Evolutionary conservation across 108 stramenopile genomes (phyloP).

Genomic region (Epipyxis sp.): DNA sequence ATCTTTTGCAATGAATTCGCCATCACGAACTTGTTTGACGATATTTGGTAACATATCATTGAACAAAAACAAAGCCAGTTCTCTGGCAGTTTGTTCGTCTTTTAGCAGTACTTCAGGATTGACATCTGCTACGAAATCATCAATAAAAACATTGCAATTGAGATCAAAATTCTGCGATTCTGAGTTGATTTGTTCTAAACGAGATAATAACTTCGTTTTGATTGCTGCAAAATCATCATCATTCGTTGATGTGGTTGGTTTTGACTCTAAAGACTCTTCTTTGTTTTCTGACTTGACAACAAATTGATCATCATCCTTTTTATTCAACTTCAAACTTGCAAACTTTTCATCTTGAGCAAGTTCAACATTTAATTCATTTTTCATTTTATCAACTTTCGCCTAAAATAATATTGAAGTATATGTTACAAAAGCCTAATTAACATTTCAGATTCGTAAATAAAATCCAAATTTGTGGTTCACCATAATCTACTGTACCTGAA

Average conservation of each 20-base stretch:
- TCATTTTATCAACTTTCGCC: background rate
- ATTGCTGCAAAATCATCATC: too few species aligned
- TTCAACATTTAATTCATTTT: background rate
- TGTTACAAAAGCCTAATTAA: too few species aligned
- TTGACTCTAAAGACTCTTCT: too few species aligned
- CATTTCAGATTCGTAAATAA: too few species aligned
- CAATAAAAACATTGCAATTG: slow-evolving; percentile 83
- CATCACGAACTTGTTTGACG: slow-evolving; percentile 59
- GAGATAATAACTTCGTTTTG: too few species aligned
- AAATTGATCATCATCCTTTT: slow-evolving; percentile 56
- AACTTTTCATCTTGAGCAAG: slow-evolving; percentile 18
- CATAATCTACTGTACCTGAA: too few species aligned
- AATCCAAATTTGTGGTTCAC: too few species aligned
- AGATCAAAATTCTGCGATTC: slow-evolving; percentile 63
- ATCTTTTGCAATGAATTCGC: background rate
- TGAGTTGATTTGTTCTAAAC: too few species aligned
- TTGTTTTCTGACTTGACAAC: too few species aligned
- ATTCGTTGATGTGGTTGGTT: too few species aligned
- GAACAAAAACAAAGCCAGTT: slow-evolving; percentile 72
- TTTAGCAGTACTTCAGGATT: slow-evolving; percentile 58
- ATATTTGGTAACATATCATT: slow-evolving; percentile 72
- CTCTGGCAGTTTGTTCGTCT: slow-evolving; percentile 76
- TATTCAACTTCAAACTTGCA: slow-evolving; percentile 45
- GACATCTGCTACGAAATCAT: slow-evolving; percentile 49
- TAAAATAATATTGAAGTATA: too few species aligned